Percentiles rank a stretch among this genome's conserved stretches.
These are phyloP conservation scores for Populus nigra DNA, from an alignment of 345 rosid species.

Conservation along the genomic window DNA sequence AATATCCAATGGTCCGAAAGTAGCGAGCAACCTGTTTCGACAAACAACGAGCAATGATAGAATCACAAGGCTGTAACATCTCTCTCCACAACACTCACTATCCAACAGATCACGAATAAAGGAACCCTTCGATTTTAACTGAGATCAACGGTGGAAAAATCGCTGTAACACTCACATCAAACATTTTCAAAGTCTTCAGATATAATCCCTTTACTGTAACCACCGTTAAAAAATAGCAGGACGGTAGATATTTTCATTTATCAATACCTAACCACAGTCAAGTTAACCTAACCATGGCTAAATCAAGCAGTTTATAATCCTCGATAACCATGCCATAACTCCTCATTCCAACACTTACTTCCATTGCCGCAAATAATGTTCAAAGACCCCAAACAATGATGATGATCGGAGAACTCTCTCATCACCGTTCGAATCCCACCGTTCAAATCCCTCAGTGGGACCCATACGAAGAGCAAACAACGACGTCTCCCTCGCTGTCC, in stretches of 20 bases:
- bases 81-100: background rate
- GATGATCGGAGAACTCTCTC: slow-evolving; percentile 52
- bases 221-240: slow-evolving; percentile 24
- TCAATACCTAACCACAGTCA: slow-evolving; percentile 34
- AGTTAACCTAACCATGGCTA: slow-evolving; percentile 37
- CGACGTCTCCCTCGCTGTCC: slow-evolving; percentile 27
- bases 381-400: slow-evolving; percentile 22
- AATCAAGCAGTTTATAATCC: slow-evolving; percentile 34
- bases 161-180: slow-evolving; percentile 15
- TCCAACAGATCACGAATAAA: background rate
- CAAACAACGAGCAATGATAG: background rate
- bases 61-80: slow-evolving; percentile 13
- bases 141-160: slow-evolving; percentile 28
- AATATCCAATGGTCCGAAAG: slow-evolving; percentile 18
- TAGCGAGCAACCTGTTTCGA: slow-evolving; percentile 12
- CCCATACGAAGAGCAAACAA: slow-evolving; percentile 35
- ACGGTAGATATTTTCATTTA: slow-evolving; percentile 20
- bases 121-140: background rate
- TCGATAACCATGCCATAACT: background rate
- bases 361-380: background rate
- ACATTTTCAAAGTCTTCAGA: background rate
- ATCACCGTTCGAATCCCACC: slow-evolving; percentile 40
- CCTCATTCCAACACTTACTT: background rate
- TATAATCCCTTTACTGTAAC: slow-evolving; percentile 11
- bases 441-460: slow-evolving; percentile 62